phyloP scores from a whole-genome alignment of 192 early-diverging fungal species.

The Geosiphon pyriformis region DNA sequence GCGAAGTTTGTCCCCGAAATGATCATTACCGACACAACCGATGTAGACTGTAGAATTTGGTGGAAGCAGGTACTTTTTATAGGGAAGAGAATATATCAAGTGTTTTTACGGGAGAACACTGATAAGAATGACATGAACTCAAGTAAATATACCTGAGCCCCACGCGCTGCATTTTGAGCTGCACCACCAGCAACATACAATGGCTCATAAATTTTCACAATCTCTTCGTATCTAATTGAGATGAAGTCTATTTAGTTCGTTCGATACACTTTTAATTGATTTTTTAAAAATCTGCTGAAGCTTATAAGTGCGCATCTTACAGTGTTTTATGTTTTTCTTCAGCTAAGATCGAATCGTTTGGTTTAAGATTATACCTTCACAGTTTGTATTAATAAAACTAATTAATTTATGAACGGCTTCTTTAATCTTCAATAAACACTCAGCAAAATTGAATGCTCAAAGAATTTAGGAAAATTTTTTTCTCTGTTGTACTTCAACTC shows the following conservation, averaged over 20 bases:
- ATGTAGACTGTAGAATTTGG: constrained; percentile 84
- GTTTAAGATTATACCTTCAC: constrained; percentile 67
- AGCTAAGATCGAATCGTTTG: constrained; percentile 95
- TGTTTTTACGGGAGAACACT: no score
- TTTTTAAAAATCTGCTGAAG: not conserved
- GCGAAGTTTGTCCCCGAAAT: constrained; percentile 68
- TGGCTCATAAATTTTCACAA: constrained; percentile 66
- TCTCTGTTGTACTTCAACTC: not conserved
- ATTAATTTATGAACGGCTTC: not conserved
- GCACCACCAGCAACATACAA: constrained; percentile 95
- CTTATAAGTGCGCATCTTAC: constrained; percentile 44
- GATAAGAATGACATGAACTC: not conserved
- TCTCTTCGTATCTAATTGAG: constrained; percentile 63
- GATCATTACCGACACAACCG: constrained; percentile 89
- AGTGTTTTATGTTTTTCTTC: constrained; percentile 81
- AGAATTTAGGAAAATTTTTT: not conserved
- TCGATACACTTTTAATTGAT: not conserved
- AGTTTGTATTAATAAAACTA: not conserved
- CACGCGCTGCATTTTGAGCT: constrained; percentile 91
- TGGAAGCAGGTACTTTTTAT: constrained; percentile 75
- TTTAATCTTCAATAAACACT: not conserved
- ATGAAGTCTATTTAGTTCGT: not conserved
- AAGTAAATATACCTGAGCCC: constrained; percentile 48
- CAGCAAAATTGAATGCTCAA: no score
- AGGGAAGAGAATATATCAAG: constrained; percentile 20